Evolutionary conservation across 805 yeast species (phyloP).

Genomic region (Sugiyamaella floridensis): DNA sequence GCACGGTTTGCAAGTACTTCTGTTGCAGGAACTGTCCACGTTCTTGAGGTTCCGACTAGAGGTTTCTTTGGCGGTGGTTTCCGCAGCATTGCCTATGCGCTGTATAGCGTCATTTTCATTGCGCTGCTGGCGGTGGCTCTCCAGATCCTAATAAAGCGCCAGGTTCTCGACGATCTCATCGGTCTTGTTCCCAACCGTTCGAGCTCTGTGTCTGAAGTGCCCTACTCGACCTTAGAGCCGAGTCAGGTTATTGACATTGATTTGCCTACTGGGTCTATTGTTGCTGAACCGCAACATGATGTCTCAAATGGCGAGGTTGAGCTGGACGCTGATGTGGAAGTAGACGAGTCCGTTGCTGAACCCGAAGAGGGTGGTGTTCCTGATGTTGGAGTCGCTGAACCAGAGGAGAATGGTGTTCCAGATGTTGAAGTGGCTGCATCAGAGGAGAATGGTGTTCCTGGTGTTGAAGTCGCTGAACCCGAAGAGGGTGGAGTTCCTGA

Average conservation of each 20-base stretch:
- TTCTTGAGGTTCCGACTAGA: slow-evolving; percentile 49
- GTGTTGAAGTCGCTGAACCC: neutral
- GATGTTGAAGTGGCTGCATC: neutral
- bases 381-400: neutral
- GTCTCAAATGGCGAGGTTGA: neutral
- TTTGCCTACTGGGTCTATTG: too few relatives aligned
- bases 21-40: slow-evolving; percentile 67
- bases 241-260: too few relatives aligned
- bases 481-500: neutral
- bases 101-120: slow-evolving; percentile 19
- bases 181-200: neutral
- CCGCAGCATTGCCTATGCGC: slow-evolving; percentile 17
- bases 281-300: too few relatives aligned
- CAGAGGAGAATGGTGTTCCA: neutral
- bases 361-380: neutral
- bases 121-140: slow-evolving; percentile 17
- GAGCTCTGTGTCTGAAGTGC: neutral
- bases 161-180: slow-evolving; percentile 31
- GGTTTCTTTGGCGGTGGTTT: slow-evolving; percentile 10
- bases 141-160: slow-evolving; percentile 19
- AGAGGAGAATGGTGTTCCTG: neutral
- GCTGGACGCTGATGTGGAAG: neutral
- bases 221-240: too few relatives aligned
- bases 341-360: neutral
- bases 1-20: slow-evolving; percentile 62